Percentiles rank a stretch among this genome's conserved stretches.
Conservation (phyloP, 169 alveolate genomes). For the Theileria annulata region DNA sequence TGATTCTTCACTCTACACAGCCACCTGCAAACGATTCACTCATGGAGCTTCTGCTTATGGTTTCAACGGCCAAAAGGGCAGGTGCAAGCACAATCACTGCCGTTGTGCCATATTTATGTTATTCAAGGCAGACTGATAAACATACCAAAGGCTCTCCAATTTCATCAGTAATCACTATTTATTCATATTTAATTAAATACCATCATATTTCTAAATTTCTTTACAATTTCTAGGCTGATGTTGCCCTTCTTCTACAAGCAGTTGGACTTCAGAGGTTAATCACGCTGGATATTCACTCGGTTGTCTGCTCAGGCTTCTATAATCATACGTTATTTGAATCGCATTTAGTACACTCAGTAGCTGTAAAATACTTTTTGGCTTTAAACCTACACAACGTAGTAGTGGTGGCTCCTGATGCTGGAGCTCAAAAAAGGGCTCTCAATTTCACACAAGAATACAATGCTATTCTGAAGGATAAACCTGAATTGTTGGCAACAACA, state of each 20-base stretch:
- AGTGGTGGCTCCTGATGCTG: slow-evolving; percentile 96
- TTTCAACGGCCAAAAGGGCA: slow-evolving; percentile 93
- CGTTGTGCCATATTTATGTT: slow-evolving; percentile 96
- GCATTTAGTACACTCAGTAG: slow-evolving; percentile 82
- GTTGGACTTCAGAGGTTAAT: slow-evolving; percentile 95
- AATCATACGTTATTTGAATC: slow-evolving; percentile 93
- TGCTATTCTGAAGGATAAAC: slow-evolving; percentile 32
- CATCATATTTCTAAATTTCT: background rate
- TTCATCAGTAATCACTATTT: slow-evolving; percentile 80
- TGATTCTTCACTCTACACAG: slow-evolving; percentile 93
- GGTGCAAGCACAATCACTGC: slow-evolving; percentile 94
- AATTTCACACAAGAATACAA: background rate
- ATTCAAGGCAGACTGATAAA: slow-evolving; percentile 92
- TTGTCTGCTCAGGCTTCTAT: slow-evolving; percentile 92
- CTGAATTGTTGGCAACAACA: slow-evolving; percentile 67
- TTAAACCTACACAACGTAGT: slow-evolving; percentile 87
- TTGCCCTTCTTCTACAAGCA: slow-evolving; percentile 90
- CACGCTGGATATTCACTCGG: slow-evolving; percentile 93
- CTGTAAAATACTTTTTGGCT: slow-evolving; percentile 38
- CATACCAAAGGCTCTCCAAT: slow-evolving; percentile 86
- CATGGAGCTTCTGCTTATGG: slow-evolving; percentile 91
- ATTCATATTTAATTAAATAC: background rate
- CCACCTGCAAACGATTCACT: slow-evolving; percentile 95
- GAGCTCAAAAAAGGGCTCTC: slow-evolving; percentile 71
- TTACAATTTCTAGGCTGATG: slow-evolving; percentile 80